Evolutionary conservation across 2,329 filamentous ascomycete species (phyloP), one percentile per base, ranked within the genome.

Genomic region (Colletotrichum salicis): DNA sequence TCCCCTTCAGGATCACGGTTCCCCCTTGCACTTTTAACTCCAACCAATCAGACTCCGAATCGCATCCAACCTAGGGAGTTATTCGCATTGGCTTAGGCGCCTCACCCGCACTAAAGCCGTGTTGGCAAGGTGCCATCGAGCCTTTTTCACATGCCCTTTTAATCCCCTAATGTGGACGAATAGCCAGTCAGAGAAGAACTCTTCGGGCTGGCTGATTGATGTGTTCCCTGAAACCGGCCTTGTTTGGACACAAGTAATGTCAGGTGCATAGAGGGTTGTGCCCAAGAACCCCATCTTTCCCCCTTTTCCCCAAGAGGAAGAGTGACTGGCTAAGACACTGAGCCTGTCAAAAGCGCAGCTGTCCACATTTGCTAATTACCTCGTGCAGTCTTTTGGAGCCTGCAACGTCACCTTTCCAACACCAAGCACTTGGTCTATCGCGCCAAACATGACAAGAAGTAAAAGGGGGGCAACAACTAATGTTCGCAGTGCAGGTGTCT

Each of bases 21-120:
- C 54, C 52, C 61, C 69, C 65, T 71, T 71, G 69, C 69, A 69
- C 69, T 69, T 13, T 55, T 24, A 59, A 29, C 24, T 5, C 6
- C 33, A 2, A 11, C 69, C 65, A 71, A 71, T 64, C 59, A 71
- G n/a, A 27, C 27, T 24, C 24, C 6, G 33, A 31, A 37, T 3
- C 54, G 29, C 13, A 10, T 5, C 54, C 59, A 56, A 60, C 59
- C 22, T n/a, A 59, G 65, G 65, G 59, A 71, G 59, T 35, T 22
- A 54, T 35, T 33, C 22, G 51, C 64, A 12, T 58, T 45, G 51
- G 52, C 15, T 55, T 63, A 69, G 54, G 51, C 69, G 65, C 69
- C 54, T 63, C 33, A 48, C 52, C 64, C 37, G 41, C 68, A 52
- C 64, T 67, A 68, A 63, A 45, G 24, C 69, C 52, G 12, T 71